A percentile compares a stretch with the other conserved stretches of the same genome.
phyloP scores from a whole-genome alignment of 306 rosid genomes.

The Vigna reflexopilosa region DNA sequence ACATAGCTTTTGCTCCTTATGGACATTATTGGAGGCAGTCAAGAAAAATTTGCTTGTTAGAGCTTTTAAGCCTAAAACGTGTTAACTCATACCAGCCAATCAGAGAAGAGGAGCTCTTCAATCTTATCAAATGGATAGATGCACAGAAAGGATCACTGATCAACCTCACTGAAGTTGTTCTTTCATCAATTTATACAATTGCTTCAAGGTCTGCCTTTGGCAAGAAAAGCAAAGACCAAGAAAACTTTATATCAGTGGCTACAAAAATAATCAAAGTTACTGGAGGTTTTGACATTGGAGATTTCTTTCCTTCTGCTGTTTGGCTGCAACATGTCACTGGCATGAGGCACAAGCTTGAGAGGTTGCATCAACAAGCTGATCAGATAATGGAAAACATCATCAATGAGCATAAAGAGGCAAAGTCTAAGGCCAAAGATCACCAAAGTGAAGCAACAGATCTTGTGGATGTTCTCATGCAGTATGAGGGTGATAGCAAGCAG shows the following conservation, averaged over 20 bases:
- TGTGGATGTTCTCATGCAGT: neutral
- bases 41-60: constrained; percentile 42
- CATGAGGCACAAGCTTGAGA: neutral
- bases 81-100: constrained; percentile 41
- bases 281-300: neutral
- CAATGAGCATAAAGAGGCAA: neutral
- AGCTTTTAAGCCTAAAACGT: constrained; percentile 47
- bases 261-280: neutral
- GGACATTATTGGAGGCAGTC: constrained; percentile 49
- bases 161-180: constrained; percentile 39
- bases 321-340: constrained; percentile 7
- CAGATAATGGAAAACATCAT: constrained; percentile 9
- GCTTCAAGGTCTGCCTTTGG: neutral
- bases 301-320: neutral
- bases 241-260: neutral
- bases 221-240: neutral
- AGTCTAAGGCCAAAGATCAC: neutral
- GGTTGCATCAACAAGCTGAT: neutral
- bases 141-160: neutral
- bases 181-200: neutral
- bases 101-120: constrained; percentile 28
- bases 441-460: neutral
- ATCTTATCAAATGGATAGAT: neutral
- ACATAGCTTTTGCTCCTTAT: constrained; percentile 41
- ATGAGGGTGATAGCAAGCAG: neutral